These are phyloP conservation scores for Cyclotella atomus DNA, from an alignment of 108 stramenopile genomes.

Conservation along the genomic window DNA sequence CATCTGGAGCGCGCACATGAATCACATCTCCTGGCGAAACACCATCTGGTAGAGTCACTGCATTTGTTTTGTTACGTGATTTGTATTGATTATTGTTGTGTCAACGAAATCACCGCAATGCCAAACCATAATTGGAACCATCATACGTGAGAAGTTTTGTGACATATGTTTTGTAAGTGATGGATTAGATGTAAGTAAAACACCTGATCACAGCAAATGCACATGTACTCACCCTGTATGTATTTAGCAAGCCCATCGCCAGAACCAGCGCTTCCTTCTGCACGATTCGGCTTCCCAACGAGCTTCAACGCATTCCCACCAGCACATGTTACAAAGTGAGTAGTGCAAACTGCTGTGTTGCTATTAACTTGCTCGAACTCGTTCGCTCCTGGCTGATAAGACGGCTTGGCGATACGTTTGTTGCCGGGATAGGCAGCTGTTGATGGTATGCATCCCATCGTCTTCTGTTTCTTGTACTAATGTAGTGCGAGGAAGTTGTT, in stretches of 20 bases:
- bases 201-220: too few relatives aligned
- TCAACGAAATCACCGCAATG: too few relatives aligned
- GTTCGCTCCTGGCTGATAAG: constrained; percentile 65
- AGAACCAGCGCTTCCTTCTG: constrained; percentile 22
- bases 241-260: constrained; percentile 47
- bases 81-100: not conserved
- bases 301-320: constrained; percentile 86
- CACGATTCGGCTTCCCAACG: constrained; percentile 61
- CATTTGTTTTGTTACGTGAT: not conserved
- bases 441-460: constrained; percentile 7
- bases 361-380: constrained; percentile 52
- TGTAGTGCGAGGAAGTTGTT: too few relatives aligned
- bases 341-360: constrained; percentile 59
- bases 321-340: constrained; percentile 83
- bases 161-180: too few relatives aligned
- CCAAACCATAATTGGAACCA: too few relatives aligned
- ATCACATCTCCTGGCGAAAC: constrained; percentile 78
- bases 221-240: constrained; percentile 51
- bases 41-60: constrained; percentile 78
- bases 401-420: constrained; percentile 52
- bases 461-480: not conserved
- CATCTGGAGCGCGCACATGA: constrained; percentile 82
- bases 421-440: constrained; percentile 67
- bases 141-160: not conserved
- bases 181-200: not conserved